Percentiles rank a stretch among this genome's conserved stretches.
Conservation (phyloP, 495 filamentous ascomycete genomes). For the Podospora didyma region DNA sequence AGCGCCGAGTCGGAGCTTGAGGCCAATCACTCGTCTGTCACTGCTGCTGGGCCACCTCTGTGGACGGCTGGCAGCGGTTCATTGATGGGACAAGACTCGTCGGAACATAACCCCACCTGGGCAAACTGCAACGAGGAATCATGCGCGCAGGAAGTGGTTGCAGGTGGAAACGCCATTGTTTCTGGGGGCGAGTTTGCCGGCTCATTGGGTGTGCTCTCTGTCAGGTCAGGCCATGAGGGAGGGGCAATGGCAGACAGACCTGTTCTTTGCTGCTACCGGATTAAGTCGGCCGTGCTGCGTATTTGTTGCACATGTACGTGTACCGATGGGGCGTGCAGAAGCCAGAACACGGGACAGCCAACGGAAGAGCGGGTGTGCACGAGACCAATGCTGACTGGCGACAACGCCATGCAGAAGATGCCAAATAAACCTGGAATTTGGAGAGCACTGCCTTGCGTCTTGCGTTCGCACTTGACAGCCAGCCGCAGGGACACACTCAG, state of each 20-base stretch:
- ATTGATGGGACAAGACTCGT: constrained; percentile 5
- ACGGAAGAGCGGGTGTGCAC: not conserved
- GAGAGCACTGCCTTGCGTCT: no score
- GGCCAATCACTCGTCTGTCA: constrained; percentile 10
- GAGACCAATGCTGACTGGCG: not conserved
- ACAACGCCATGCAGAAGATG: not conserved
- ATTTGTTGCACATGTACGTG: no score
- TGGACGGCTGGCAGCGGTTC: constrained; percentile 7
- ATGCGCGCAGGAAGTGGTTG: constrained; percentile 20
- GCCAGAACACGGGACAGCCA: not conserved
- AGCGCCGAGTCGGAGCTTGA: not conserved
- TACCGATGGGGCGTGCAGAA: no score
- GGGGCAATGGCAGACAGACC: not conserved
- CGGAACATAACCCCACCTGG: constrained; percentile 16
- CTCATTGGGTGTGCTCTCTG: not conserved
- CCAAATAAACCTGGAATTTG: no score
- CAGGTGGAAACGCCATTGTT: constrained; percentile 9
- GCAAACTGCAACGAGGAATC: constrained; percentile 22
- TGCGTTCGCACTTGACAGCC: no score
- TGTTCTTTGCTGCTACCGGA: not conserved
- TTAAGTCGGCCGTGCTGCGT: not conserved
- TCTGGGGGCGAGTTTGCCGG: not conserved
- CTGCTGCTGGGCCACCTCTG: not conserved
- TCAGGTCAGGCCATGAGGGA: not conserved
- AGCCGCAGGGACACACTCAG: no score